Percentiles rank a stretch among this genome's conserved stretches.
Evolutionary conservation across 1,284 basidiomycete species (phyloP).

Genomic region (Cutaneotrichosporon mucoides): DNA sequence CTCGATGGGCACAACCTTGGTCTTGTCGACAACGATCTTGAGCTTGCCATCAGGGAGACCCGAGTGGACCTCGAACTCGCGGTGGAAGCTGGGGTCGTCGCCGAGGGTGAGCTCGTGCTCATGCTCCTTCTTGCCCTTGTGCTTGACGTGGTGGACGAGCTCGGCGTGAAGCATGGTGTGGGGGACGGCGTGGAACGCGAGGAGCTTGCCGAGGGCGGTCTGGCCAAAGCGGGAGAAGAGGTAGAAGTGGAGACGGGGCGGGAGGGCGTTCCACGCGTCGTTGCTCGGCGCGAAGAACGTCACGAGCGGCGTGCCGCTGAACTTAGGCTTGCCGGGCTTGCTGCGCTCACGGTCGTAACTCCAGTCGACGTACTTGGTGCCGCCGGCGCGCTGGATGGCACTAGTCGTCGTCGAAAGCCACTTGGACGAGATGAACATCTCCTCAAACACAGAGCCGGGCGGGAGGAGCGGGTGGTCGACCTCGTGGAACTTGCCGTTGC

Average conservation of each 20-base stretch:
- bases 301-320: slow-evolving; percentile 55
- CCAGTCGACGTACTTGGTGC: slow-evolving; percentile 51
- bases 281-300: slow-evolving; percentile 67
- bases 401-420: slow-evolving; percentile 60
- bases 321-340: slow-evolving; percentile 45
- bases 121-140: not conserved
- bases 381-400: slow-evolving; percentile 57
- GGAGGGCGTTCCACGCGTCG: slow-evolving; percentile 59
- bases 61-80: slow-evolving; percentile 54
- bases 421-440: slow-evolving; percentile 57
- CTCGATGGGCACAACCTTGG: slow-evolving; percentile 48
- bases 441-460: slow-evolving; percentile 60
- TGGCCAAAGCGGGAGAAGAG: slow-evolving; percentile 67
- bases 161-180: slow-evolving; percentile 57
- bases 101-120: slow-evolving; percentile 1
- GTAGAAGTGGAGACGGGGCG: slow-evolving; percentile 57
- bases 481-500: slow-evolving; percentile 64
- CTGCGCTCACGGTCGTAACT: slow-evolving; percentile 52
- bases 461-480: slow-evolving; percentile 61
- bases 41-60: slow-evolving; percentile 55
- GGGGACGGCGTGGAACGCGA: slow-evolving; percentile 66
- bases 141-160: slow-evolving; percentile 48
- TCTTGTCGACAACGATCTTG: slow-evolving; percentile 55
- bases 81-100: slow-evolving; percentile 52
- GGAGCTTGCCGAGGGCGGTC: slow-evolving; percentile 58